Conservation (phyloP, 371 early-diverging fungal species). For the Mortierella sp. region DNA sequence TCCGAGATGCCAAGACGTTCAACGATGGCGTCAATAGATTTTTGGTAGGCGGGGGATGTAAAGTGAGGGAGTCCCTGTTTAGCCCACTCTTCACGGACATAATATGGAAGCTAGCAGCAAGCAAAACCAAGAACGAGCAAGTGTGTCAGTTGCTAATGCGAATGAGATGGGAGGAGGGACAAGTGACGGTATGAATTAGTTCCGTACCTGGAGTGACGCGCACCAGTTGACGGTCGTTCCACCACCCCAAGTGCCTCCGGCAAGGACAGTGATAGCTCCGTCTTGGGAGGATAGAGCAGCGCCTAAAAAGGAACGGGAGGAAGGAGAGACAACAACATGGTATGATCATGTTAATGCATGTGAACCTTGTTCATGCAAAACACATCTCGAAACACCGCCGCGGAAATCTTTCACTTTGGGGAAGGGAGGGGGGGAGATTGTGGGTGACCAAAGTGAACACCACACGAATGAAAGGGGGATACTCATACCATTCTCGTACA, state of each 20-base stretch:
- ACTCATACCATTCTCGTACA: constrained; percentile 62
- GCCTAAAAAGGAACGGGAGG: constrained; percentile 18
- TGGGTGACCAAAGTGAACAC: constrained; percentile 17
- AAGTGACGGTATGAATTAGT: neutral
- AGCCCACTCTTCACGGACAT: constrained; percentile 81
- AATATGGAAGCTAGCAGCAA: constrained; percentile 60
- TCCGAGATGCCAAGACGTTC: constrained; percentile 67
- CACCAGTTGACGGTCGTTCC: constrained; percentile 77
- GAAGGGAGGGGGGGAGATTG: neutral
- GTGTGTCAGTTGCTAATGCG: neutral
- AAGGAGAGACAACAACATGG: neutral
- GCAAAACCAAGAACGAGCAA: neutral
- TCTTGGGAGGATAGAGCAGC: constrained; percentile 57
- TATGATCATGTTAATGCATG: constrained; percentile 9
- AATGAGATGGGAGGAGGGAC: neutral
- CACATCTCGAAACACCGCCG: neutral
- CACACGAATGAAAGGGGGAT: neutral
- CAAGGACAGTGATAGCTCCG: constrained; percentile 62
- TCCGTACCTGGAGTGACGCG: constrained; percentile 70
- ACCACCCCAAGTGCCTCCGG: constrained; percentile 77
- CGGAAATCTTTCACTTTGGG: neutral
- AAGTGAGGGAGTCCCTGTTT: constrained; percentile 70
- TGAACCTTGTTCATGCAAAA: neutral
- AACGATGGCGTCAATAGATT: constrained; percentile 64
- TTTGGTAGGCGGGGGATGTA: constrained; percentile 57